Conservation (phyloP, 2,329 filamentous ascomycete genomes). For the Pezicula radicicola region DNA sequence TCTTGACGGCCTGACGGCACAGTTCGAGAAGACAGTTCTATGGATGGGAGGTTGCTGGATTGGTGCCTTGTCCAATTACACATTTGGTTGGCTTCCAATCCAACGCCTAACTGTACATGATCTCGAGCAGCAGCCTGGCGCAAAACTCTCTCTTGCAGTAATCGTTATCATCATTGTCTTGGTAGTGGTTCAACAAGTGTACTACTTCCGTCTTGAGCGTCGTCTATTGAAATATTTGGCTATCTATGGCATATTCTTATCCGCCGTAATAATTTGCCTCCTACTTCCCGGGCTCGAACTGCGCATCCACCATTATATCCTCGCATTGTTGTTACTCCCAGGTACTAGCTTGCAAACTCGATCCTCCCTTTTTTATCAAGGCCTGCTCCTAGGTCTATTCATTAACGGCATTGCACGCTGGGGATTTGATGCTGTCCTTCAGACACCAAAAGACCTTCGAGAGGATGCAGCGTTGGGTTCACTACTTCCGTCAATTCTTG, state of each 20-base stretch:
- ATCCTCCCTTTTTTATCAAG: slow-evolving; percentile 82
- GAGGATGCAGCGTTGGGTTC: slow-evolving; percentile 64
- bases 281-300: slow-evolving; percentile 74
- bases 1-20: slow-evolving; percentile 70
- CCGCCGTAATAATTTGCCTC: slow-evolving; percentile 66
- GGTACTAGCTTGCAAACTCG: slow-evolving; percentile 88
- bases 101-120: slow-evolving; percentile 89
- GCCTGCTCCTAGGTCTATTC: slow-evolving; percentile 84
- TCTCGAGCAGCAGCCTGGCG: slow-evolving; percentile 83
- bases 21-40: slow-evolving; percentile 84
- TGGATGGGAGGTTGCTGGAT: slow-evolving; percentile 92
- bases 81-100: slow-evolving; percentile 90
- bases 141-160: slow-evolving; percentile 74
- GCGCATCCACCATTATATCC: slow-evolving; percentile 92
- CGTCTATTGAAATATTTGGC: slow-evolving; percentile 74
- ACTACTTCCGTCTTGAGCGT: slow-evolving; percentile 82
- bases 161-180: slow-evolving; percentile 69
- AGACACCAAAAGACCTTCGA: slow-evolving; percentile 72
- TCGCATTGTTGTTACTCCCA: slow-evolving; percentile 80
- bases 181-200: slow-evolving; percentile 74
- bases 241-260: slow-evolving; percentile 69
- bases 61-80: slow-evolving; percentile 93
- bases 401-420: slow-evolving; percentile 91
- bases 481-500: slow-evolving; percentile 51
- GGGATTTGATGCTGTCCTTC: slow-evolving; percentile 89